Conservation (phyloP, 2,329 filamentous ascomycete genomes). For the Hypoxylon sp. region DNA sequence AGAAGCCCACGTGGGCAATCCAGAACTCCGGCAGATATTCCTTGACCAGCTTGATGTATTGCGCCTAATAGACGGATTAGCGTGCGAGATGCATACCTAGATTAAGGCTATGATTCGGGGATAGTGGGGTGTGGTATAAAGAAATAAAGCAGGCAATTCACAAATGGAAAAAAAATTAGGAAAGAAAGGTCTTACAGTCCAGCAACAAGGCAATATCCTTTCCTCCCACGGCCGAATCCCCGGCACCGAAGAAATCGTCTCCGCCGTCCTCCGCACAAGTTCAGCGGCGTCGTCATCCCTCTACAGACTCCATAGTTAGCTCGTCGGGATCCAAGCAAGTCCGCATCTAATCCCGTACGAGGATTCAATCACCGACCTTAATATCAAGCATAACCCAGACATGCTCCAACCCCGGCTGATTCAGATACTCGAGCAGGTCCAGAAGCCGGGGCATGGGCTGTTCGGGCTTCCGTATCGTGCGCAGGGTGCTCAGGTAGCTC, state of each 20-base stretch:
- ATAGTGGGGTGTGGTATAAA: background rate
- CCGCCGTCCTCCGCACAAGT: slow-evolving; percentile 78
- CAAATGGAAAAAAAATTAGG: background rate
- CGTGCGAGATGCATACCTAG: background rate
- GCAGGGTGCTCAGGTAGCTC: slow-evolving; percentile 77
- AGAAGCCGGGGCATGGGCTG: slow-evolving; percentile 79
- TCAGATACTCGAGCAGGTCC: slow-evolving; percentile 82
- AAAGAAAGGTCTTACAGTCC: slow-evolving; percentile 71
- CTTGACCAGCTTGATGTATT: slow-evolving; percentile 76
- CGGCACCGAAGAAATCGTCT: slow-evolving; percentile 70
- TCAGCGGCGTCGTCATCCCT: slow-evolving; percentile 77
- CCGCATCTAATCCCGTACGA: background rate
- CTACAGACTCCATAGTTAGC: slow-evolving; percentile 56
- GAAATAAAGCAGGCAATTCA: background rate
- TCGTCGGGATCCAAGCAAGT: background rate
- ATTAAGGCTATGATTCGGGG: background rate
- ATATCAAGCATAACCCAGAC: slow-evolving; percentile 91
- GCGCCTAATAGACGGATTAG: slow-evolving; percentile 61
- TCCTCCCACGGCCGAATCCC: slow-evolving; percentile 74
- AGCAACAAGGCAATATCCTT: slow-evolving; percentile 84
- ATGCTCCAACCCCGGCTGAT: slow-evolving; percentile 72
- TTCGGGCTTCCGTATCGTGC: slow-evolving; percentile 76
- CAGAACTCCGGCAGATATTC: slow-evolving; percentile 74
- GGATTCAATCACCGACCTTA: slow-evolving; percentile 70
- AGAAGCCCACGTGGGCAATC: slow-evolving; percentile 78